Conservation (phyloP, 345 rosid species). For the Hypericum perforatum region DNA sequence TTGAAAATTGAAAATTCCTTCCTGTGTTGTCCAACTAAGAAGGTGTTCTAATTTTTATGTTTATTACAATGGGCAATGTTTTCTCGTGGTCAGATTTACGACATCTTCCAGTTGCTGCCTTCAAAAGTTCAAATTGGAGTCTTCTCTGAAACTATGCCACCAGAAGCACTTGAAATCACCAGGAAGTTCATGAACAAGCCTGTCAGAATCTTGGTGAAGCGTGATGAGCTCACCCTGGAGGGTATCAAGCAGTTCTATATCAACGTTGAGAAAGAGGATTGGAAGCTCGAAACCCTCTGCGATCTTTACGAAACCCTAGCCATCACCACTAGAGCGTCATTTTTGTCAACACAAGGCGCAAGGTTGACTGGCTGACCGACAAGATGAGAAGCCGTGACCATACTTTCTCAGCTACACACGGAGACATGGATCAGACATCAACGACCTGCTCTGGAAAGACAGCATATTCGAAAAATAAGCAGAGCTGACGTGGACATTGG, state of each 20-base stretch:
- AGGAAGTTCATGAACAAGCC: slow-evolving; percentile 30
- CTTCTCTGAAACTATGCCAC: slow-evolving; percentile 26
- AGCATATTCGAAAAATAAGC: too few species aligned
- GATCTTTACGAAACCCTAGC: slow-evolving; percentile 15
- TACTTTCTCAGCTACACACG: slow-evolving; percentile 14
- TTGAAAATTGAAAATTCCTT: background rate
- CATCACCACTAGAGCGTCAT: slow-evolving; percentile 25
- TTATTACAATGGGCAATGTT: background rate
- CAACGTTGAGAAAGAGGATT: slow-evolving; percentile 16
- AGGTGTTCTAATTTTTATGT: background rate
- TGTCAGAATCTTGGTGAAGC: slow-evolving; percentile 26
- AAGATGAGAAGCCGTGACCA: slow-evolving; percentile 26
- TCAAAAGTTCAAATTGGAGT: slow-evolving; percentile 22
- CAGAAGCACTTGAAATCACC: slow-evolving; percentile 25
- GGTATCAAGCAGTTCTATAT: slow-evolving; percentile 25
- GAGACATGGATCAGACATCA: slow-evolving; percentile 6
- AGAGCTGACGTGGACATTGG: too few species aligned
- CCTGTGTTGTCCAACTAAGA: background rate
- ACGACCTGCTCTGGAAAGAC: too few species aligned
- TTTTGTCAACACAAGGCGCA: slow-evolving; percentile 25
- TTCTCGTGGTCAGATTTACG: slow-evolving; percentile 15
- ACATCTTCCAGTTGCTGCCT: slow-evolving; percentile 27
- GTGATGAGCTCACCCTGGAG: slow-evolving; percentile 26
- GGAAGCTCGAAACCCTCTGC: slow-evolving; percentile 4
- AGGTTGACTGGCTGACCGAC: slow-evolving; percentile 28